Evolutionary conservation across 2,329 filamentous ascomycete genomes (phyloP).

Genomic region (Domatiomyces globalis): DNA sequence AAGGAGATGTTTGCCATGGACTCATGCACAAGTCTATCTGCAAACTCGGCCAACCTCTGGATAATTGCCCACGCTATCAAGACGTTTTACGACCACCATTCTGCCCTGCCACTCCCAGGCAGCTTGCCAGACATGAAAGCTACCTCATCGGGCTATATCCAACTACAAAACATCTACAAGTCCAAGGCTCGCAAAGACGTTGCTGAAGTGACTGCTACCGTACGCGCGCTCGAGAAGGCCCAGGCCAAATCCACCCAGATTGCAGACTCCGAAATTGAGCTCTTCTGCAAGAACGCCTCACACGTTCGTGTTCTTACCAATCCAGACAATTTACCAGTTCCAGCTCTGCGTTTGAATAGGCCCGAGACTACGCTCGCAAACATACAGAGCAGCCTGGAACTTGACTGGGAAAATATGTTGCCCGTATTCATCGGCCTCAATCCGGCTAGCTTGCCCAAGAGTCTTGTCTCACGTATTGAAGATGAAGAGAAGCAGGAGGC

Average conservation of each 20-base stretch:
- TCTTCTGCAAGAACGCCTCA: conserved; percentile 89
- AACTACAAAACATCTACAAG: conserved; percentile 87
- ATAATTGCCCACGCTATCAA: conserved; percentile 68
- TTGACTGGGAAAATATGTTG: conserved; percentile 45
- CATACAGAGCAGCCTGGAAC: conserved; percentile 18
- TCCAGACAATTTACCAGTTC: conserved; percentile 27
- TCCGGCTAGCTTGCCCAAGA: conserved; percentile 21
- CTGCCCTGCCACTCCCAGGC: conserved; percentile 67
- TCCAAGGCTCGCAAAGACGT: conserved; percentile 66
- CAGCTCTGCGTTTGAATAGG: conserved; percentile 8
- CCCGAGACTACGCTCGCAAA: conserved; percentile 1
- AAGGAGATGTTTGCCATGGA: conserved; percentile 65
- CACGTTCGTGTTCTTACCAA: conserved; percentile 79
- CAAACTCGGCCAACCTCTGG: conserved; percentile 61
- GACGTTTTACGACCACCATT: conserved; percentile 59
- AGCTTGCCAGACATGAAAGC: conserved; percentile 96
- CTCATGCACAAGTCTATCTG: conserved; percentile 37
- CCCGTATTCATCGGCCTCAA: conserved; percentile 57
- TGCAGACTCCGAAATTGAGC: conserved; percentile 61
- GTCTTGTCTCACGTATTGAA: conserved; percentile 20
- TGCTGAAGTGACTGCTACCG: conserved; percentile 54
- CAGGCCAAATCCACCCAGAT: conserved; percentile 36
- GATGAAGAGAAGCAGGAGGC: conserved; percentile 32
- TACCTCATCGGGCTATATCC: conserved; percentile 74
- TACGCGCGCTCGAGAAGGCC: conserved; percentile 42